Evolutionary conservation across 2,329 filamentous ascomycete species (phyloP), one percentile per base, ranked within the genome.

Genomic region (Venturia asperata): DNA sequence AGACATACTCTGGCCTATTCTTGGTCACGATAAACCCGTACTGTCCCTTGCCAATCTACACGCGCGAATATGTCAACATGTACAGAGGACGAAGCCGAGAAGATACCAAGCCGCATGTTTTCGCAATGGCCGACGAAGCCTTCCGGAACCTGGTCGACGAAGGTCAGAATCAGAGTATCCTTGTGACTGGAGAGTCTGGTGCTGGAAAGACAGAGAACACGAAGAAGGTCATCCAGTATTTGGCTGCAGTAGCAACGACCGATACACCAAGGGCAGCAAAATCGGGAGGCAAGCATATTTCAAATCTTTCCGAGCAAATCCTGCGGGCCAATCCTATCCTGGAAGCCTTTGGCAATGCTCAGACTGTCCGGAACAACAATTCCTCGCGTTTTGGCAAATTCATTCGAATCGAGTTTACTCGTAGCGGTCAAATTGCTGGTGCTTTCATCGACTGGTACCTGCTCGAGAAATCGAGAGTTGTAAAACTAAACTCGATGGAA

Each of bases 361-460:
- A 99, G 75, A 99, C 94, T 0, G 91, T 99, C 39, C 86, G 94
- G 64, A 99, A 99, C 76, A 94, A 99, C 79, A 99, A 99, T 74
- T 99, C 94, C 0, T 99, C 94, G 5, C 87, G 94, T 68, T 99
- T 99, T 72, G 94, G 94, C 73, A 99, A 99, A 76, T 99, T 99
- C 72, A 99, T 99, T 74, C 85, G 95, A 62, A 99, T 99, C 72
- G 92, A 97, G 74, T 97, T 99, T 77, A 91, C 87, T 42, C 84
- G 90, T 30, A 85, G 85, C 43, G 95, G 95, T 37, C 89, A 94
- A 64, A 99, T 99, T 69, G 90, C 90, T 4, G 95, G 95, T 43
- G 94, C 94, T 27, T 97, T 92, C 77, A 97, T 99, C 69, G 92
- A 99, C 75, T 99, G 94, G 94, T 99, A 97, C 76, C 82, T 99